Base-by-base conservation (phyloP, 768 basidiomycete species). In the Trametes elegans region DNA sequence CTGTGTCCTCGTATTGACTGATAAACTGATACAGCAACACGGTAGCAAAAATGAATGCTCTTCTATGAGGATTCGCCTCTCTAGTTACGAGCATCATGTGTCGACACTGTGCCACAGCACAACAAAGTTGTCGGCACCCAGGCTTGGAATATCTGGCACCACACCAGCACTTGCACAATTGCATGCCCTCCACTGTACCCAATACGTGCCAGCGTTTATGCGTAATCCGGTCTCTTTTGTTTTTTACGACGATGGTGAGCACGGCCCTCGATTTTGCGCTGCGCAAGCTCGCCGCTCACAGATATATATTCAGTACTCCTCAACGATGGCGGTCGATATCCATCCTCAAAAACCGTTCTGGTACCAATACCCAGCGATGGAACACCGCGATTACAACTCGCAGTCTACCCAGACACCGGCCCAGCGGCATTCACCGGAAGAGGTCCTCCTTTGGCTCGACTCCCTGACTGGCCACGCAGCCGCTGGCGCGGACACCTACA, bases 361-460 rank as follows among this genome's bases (percentile, higher is more conserved):
- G 14, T 26, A 23, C 31, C 2, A 8, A n/a, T n/a, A n/a, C 19
- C 13, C 51, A 26, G n/a, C n/a, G n/a, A 53, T 53, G 51, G 42
- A 44, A 24, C 42, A 19, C 18, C 51, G 34, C 13, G 19, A n/a
- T 35, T 18, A 35, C 42, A 27, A 53, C 32, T n/a, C n/a, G n/a
- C 8, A 36, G 8, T n/a, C 42, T 18, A 28, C 51, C 8, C 51
- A 53, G 19, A 53, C 51, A 3, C 51, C 51, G 1, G 31, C 36
- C 6, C 34, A 36, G 19, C 42, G 36, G 32, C 46, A 53, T 5
- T 35, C 51, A 1, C 51, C 42, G 3, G 51, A 44, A 9, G 51
- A 53, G 2, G 51, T 53, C 10, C 51, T 53, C 6, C 51, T 13
- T 2, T 53, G 51, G 51, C 31, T 53, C 13, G 51, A 53, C 34